Evolutionary conservation across 768 basidiomycete genomes (phyloP).

Genomic region (Psilocybe sp.): DNA sequence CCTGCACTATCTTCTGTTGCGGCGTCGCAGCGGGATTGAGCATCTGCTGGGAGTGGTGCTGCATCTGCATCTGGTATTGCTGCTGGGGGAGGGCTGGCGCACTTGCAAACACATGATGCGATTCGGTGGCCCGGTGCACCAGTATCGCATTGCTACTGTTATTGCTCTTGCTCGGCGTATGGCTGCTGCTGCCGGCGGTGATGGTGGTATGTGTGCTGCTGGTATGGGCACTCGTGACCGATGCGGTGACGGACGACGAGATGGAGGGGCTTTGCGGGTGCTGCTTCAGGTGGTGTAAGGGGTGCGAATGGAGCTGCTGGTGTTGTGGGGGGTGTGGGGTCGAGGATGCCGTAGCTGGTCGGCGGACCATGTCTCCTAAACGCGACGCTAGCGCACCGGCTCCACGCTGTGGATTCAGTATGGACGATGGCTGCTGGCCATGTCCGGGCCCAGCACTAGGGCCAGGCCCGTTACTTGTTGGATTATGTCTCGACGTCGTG

Average conservation of each 20-base stretch:
- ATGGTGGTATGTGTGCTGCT: constrained; percentile 43
- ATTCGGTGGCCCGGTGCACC: constrained; percentile 63
- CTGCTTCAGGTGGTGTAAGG: no score
- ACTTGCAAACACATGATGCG: constrained; percentile 40
- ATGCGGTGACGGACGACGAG: background rate
- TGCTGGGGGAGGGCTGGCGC: constrained; percentile 8
- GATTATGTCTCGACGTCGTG: no score
- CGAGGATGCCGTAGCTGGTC: no score
- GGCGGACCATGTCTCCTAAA: no score
- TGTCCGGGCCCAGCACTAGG: no score
- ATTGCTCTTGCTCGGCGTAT: constrained; percentile 28
- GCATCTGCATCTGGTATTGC: constrained; percentile 6
- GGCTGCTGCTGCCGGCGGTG: constrained; percentile 35
- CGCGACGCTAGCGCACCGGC: no score
- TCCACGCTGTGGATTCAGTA: no score
- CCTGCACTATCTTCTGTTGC: constrained; percentile 80
- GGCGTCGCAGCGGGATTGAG: constrained; percentile 46
- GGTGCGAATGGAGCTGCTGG: no score
- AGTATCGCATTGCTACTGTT: constrained; percentile 26
- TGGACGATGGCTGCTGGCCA: no score
- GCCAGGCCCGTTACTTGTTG: no score
- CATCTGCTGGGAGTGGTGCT: constrained; percentile 32
- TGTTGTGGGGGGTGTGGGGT: no score
- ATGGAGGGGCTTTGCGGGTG: background rate
- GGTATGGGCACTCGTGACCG: no score